Conservation (phyloP, 2,329 filamentous ascomycete genomes). For the Pseudogymnoascus sp. region DNA sequence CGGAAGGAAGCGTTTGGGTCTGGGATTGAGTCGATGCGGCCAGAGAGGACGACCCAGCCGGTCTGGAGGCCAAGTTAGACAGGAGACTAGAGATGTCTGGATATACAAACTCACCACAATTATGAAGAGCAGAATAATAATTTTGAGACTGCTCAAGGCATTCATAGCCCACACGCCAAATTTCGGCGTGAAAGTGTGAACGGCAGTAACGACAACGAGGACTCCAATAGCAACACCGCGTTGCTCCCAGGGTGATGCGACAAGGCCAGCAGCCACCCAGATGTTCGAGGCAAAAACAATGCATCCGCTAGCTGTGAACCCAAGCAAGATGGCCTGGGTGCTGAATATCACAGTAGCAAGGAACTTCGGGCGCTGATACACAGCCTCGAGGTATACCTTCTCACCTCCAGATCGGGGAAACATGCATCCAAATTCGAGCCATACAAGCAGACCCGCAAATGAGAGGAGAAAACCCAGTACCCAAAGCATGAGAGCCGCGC, state of each 20-base stretch:
- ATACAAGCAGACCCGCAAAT: slow-evolving; percentile 37
- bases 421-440: slow-evolving; percentile 38
- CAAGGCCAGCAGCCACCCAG: slow-evolving; percentile 41
- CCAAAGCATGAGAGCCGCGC: slow-evolving; percentile 47
- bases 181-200: slow-evolving; percentile 39
- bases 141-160: slow-evolving; percentile 39
- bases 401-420: slow-evolving; percentile 43
- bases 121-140: slow-evolving; percentile 40
- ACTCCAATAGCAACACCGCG: slow-evolving; percentile 40
- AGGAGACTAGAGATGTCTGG: neutral
- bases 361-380: slow-evolving; percentile 42
- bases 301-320: slow-evolving; percentile 53
- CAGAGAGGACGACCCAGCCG: slow-evolving; percentile 34
- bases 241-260: slow-evolving; percentile 40
- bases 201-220: slow-evolving; percentile 39
- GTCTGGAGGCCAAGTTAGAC: slow-evolving; percentile 14
- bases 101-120: slow-evolving; percentile 27
- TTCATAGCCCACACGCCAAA: slow-evolving; percentile 41
- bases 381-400: slow-evolving; percentile 46
- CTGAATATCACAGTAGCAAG: slow-evolving; percentile 46
- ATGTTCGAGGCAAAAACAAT: slow-evolving; percentile 55
- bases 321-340: slow-evolving; percentile 41
- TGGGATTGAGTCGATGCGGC: slow-evolving; percentile 26
- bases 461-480: slow-evolving; percentile 40
- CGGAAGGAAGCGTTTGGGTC: slow-evolving; percentile 38